Conservation (phyloP, 1,139 yeast species). For the Saccharomyces hybrid region DNA sequence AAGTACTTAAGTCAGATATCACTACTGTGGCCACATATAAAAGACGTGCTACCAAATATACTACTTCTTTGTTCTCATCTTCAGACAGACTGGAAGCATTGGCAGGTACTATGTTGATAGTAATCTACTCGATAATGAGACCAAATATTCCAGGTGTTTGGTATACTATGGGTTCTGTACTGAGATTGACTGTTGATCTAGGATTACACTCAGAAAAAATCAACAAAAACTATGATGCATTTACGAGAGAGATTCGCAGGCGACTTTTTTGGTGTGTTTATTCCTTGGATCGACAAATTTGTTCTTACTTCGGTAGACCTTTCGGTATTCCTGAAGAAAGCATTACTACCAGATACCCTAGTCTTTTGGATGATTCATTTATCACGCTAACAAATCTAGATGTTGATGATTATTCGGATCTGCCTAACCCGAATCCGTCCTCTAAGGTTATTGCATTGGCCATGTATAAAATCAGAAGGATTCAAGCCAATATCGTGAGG, state of each 20-base stretch:
- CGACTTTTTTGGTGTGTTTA: conserved; percentile 87
- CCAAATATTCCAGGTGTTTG: conserved; percentile 87
- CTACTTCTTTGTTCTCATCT: conserved; percentile 54
- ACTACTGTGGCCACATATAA: conserved; percentile 67
- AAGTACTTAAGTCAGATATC: conserved; percentile 61
- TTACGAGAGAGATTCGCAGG: conserved; percentile 60
- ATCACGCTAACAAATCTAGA: conserved; percentile 36
- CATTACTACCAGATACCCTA: conserved; percentile 59
- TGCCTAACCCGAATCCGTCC: conserved; percentile 41
- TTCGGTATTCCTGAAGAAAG: conserved; percentile 70
- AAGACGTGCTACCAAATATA: conserved; percentile 55
- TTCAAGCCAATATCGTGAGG: conserved; percentile 74
- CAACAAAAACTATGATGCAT: conserved; percentile 42
- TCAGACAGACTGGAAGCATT: conserved; percentile 60
- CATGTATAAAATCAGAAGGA: conserved; percentile 58
- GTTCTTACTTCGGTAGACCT: conserved; percentile 66
- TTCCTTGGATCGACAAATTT: conserved; percentile 70
- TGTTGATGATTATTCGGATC: conserved; percentile 28
- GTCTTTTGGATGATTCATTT: conserved; percentile 63
- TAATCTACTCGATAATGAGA: conserved; percentile 66
- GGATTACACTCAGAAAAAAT: conserved; percentile 65
- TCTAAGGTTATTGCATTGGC: conserved; percentile 61
- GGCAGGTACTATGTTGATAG: conserved; percentile 61
- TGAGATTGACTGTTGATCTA: conserved; percentile 72
- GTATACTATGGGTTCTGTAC: conserved; percentile 78